Percentiles rank a stretch among this genome's conserved stretches.
Evolutionary conservation across 345 rosid species (phyloP).

Genomic region (Eucalyptus pumila): DNA sequence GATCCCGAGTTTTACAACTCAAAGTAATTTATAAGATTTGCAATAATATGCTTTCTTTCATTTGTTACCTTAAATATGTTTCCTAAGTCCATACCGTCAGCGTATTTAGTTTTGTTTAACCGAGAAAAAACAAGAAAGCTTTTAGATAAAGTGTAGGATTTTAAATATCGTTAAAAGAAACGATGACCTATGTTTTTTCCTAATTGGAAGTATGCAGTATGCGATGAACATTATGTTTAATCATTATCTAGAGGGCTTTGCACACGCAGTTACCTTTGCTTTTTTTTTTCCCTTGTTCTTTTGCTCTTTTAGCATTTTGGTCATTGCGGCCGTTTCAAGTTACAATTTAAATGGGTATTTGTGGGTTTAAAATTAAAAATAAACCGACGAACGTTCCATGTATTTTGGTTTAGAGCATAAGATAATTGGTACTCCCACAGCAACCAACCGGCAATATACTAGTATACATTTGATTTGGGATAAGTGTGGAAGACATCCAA

Average conservation of each 20-base stretch:
- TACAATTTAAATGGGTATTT: neutral
- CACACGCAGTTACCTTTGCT: neutral
- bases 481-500: neutral
- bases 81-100: neutral
- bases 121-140: neutral
- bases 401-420: neutral
- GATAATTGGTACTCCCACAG: neutral
- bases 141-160: neutral
- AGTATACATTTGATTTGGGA: neutral
- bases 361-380: neutral
- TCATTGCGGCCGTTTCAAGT: neutral
- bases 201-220: neutral
- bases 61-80: neutral
- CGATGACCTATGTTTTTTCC: neutral
- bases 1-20: neutral
- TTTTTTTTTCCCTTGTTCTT: neutral
- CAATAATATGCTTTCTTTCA: neutral
- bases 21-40: too few relatives aligned
- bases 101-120: neutral
- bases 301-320: neutral
- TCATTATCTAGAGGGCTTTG: neutral
- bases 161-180: neutral
- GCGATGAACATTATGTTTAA: neutral
- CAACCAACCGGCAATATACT: neutral
- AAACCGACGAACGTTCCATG: neutral